A percentile compares a stretch with the other conserved stretches of the same genome.
phyloP scores from a whole-genome alignment of 345 rosid species.

The Clausena lansium region DNA sequence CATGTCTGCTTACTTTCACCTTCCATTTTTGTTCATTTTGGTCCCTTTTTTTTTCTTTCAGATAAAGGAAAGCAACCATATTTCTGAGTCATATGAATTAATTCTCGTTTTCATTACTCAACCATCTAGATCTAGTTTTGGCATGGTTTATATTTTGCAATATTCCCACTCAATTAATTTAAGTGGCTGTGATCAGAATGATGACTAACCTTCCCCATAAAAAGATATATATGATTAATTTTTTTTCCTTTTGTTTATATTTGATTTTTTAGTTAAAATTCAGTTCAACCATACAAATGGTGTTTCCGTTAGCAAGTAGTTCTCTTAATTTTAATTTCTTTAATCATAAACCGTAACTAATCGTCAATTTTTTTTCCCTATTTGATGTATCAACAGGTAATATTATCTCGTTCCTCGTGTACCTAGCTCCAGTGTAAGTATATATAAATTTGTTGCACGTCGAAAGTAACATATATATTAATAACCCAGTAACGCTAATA shows the following conservation, averaged over 20 bases:
- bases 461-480: no score
- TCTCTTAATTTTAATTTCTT: neutral
- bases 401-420: constrained; percentile 63
- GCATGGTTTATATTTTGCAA: neutral
- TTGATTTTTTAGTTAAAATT: no score
- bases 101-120: neutral
- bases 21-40: neutral
- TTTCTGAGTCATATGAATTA: no score
- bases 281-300: constrained; percentile 2
- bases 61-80: neutral
- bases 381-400: constrained; percentile 52
- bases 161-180: neutral
- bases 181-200: neutral
- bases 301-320: neutral
- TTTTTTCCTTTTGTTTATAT: neutral
- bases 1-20: neutral
- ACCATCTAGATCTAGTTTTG: neutral
- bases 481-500: neutral
- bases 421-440: constrained; percentile 86
- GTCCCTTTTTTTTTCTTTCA: neutral
- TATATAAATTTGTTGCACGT: neutral
- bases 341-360: neutral
- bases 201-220: constrained; percentile 10
- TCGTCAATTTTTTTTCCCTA: neutral
- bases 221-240: neutral